Evolutionary conservation across 257 asterid species (phyloP).

Genomic region (Petunia secreta): DNA sequence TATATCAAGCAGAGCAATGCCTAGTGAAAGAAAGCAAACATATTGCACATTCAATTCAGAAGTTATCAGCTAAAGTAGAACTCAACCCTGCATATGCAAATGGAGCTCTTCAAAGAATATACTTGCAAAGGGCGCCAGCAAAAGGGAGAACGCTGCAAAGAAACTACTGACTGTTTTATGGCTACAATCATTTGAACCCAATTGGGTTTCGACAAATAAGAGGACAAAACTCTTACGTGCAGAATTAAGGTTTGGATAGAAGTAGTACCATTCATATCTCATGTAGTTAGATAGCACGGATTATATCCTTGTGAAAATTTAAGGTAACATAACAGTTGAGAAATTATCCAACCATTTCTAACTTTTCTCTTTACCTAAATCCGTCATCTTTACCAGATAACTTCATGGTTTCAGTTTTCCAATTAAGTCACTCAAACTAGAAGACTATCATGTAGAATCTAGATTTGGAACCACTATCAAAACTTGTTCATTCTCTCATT

Average conservation of each 20-base stretch:
- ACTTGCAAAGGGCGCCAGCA: neutral
- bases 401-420: neutral
- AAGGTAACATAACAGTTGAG: neutral
- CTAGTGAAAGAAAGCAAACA: neutral
- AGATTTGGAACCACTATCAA: neutral
- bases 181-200: neutral
- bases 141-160: neutral
- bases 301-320: neutral
- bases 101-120: neutral
- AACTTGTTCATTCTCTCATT: neutral
- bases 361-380: too few relatives aligned
- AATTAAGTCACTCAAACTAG: neutral
- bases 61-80: neutral
- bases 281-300: neutral
- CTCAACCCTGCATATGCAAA: neutral
- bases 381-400: neutral
- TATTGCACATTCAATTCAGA: conserved; percentile 7
- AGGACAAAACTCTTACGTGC: neutral
- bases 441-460: neutral
- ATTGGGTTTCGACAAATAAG: neutral
- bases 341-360: neutral
- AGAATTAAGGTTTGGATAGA: neutral
- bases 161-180: neutral
- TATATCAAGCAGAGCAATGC: neutral
- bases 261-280: neutral